Evolutionary conservation across 768 basidiomycete genomes (phyloP).

Genomic region (Kwoniella sp.): DNA sequence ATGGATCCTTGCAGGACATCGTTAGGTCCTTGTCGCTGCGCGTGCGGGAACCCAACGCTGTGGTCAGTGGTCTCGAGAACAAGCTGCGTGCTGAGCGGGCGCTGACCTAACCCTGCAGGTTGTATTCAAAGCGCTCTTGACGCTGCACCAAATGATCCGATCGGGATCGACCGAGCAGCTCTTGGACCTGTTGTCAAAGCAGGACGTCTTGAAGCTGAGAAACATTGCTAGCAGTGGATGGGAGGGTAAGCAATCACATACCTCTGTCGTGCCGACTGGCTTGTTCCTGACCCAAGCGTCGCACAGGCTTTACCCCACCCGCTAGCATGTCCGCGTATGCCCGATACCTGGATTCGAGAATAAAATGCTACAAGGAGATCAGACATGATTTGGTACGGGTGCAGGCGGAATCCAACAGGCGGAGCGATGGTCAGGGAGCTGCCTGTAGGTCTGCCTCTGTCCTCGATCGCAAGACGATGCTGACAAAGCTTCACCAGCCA

Average conservation of each 20-base stretch:
- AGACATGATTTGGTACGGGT: conserved; percentile 92
- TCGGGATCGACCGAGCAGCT: conserved; percentile 95
- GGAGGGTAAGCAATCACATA: conserved; percentile 62
- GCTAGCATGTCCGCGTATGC: conserved; percentile 85
- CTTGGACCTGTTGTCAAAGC: conserved; percentile 70
- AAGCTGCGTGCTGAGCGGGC: not conserved
- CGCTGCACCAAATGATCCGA: conserved; percentile 92
- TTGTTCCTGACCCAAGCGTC: too few species aligned
- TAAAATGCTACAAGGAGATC: conserved; percentile 79
- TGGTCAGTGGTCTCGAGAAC: conserved; percentile 56
- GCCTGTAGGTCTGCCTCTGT: conserved; percentile 36
- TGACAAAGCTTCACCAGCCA: conserved; percentile 34
- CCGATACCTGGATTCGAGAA: conserved; percentile 78
- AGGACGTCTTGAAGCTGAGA: conserved; percentile 70
- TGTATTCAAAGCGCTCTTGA: conserved; percentile 96
- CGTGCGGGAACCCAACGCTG: conserved; percentile 83
- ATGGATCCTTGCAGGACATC: conserved; percentile 87
- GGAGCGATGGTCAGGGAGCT: conserved; percentile 36
- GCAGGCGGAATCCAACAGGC: conserved; percentile 83
- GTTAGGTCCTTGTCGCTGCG: conserved; percentile 79
- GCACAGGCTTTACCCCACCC: conserved; percentile 83
- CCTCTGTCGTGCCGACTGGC: not conserved
- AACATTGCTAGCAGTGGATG: conserved; percentile 77
- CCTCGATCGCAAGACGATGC: too few species aligned
- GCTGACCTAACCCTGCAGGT: conserved; percentile 63